phyloP scores from a whole-genome alignment of 306 rosid species.

The Abrus pulchellus region DNA sequence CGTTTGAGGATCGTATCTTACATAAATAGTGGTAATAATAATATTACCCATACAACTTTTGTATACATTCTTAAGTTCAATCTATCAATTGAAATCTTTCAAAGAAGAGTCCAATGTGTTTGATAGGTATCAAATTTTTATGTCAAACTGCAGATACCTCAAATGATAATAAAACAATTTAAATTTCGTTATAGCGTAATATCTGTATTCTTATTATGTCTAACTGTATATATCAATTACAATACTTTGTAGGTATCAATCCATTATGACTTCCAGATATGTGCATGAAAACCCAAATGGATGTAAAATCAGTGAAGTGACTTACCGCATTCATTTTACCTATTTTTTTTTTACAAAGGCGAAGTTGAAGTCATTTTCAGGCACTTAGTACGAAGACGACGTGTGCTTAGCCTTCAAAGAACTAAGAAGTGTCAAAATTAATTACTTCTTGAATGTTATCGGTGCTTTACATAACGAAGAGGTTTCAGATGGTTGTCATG shows the following conservation, averaged over 20 bases:
- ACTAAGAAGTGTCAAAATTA: neutral
- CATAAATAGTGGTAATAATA: neutral
- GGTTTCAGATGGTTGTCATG: neutral
- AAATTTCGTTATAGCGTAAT: neutral
- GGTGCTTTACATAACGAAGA: neutral
- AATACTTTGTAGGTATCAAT: neutral
- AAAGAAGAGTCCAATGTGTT: too few species aligned
- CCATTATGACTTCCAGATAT: neutral
- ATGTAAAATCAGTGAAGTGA: neutral
- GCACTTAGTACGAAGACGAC: neutral
- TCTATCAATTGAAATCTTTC: too few species aligned
- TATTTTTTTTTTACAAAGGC: neutral
- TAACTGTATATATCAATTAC: neutral
- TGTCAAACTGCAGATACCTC: too few species aligned
- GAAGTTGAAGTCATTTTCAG: neutral
- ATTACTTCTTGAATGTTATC: neutral
- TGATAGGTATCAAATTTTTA: too few species aligned
- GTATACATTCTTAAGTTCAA: neutral
- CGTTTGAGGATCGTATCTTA: neutral
- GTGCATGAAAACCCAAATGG: neutral
- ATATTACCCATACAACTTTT: neutral
- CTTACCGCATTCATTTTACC: neutral
- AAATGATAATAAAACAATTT: neutral
- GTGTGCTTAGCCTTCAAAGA: neutral
- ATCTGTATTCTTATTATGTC: neutral